Conservation (phyloP, 139 green algal genomes). For the Ettlia oleoabundans region DNA sequence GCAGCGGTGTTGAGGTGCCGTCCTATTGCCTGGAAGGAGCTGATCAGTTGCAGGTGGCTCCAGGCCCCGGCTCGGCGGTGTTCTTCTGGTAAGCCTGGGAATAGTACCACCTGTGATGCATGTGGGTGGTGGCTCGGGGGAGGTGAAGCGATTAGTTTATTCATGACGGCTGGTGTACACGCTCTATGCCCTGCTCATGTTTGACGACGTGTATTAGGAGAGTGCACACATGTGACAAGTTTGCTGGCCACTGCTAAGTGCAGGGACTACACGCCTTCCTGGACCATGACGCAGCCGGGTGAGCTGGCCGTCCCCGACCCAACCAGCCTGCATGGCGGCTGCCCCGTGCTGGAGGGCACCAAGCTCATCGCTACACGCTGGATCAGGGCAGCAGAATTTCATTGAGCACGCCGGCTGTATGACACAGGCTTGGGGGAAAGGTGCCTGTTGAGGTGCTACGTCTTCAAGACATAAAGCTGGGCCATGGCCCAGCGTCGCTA, state of each 20-base stretch:
- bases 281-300: neutral
- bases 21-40: constrained; percentile 20
- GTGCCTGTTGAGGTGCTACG: neutral
- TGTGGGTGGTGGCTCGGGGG: neutral
- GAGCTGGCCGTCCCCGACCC: constrained; percentile 40
- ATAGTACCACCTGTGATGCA: no score
- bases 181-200: no score
- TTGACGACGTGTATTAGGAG: no score
- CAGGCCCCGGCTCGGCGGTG: constrained; percentile 32
- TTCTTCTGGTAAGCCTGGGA: constrained; percentile 58
- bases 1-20: neutral
- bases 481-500: neutral
- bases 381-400: constrained; percentile 41
- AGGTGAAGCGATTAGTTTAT: no score
- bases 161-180: no score
- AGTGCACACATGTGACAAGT: no score
- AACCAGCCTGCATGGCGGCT: constrained; percentile 46
- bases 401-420: neutral
- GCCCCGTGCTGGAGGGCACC: constrained; percentile 45
- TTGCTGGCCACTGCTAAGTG: neutral
- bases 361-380: constrained; percentile 58
- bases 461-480: no score
- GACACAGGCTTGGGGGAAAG: no score
- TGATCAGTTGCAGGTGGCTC: constrained; percentile 30
- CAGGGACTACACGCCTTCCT: constrained; percentile 42